Base-by-base conservation (phyloP, 805 yeast genomes). In the Cephaloascus albidus region DNA sequence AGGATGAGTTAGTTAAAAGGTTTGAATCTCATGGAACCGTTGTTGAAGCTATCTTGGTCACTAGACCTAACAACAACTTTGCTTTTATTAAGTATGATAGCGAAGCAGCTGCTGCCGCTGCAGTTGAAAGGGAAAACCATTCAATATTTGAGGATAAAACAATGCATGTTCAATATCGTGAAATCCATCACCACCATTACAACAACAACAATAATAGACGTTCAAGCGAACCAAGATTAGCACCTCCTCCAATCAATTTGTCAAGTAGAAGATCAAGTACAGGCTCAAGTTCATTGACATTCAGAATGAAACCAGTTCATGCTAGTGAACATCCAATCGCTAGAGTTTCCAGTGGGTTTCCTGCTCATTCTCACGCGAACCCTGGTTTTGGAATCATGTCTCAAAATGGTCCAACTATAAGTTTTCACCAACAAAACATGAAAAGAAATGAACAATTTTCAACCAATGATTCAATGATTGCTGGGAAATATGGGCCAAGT, bases 91-190 rank as follows among this genome's bases (percentile, higher is more conserved):
- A 74, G 42, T 87, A 65, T 51, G 67, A 65, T 28, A 65, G 70
- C 10, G 88, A 81, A 48, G 70, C 72, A 18, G 76, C 93, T 18
- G 95, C 95, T 5, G 94, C 93, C 4, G 70, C 85, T 36, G 95
- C 96, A 1, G 85, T 87, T 39, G 94, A 86, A 56, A 70, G 79
- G 44, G 93, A 85, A 53, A 86, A 88, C 53, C 95, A 86, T 58
- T 70, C 94, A 2, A 72, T 80, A 55, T 77, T 87, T 52, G 61
- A 76, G 50, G 77, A 75, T 42, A 80, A 73, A 54, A 81, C 90
- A 6, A 82, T 87, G 68, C 93, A 84, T 56, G 96, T 87, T 36
- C 94, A 85, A 57, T 85, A 81, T 54, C 74, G 85, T 41, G 93
- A 84, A 54, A 58, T 78, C 50, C 65, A 69, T 44, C 66, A 60